These are phyloP conservation scores for Tillandsia fasciculata DNA, from an alignment of 176 grass and related monocot genomes.

Conservation along the genomic window DNA sequence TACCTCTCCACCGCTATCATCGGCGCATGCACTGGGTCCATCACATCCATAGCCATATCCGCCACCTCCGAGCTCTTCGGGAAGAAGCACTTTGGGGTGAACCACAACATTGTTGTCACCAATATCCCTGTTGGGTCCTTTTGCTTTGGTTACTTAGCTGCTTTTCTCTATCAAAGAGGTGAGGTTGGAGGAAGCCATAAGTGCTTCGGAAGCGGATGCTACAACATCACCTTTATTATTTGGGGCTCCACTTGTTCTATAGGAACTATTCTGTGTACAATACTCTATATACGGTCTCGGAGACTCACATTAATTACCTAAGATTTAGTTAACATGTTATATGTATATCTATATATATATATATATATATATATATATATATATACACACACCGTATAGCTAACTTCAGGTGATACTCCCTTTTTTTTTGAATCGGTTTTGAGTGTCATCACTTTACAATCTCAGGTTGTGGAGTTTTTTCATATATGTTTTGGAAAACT, in stretches of 20 bases:
- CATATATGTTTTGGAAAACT: too few species aligned
- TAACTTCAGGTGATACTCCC: neutral
- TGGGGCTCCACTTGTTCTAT: constrained; percentile 64
- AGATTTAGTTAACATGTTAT: neutral
- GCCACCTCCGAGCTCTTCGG: constrained; percentile 88
- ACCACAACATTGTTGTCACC: constrained; percentile 89
- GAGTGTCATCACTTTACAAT: too few species aligned
- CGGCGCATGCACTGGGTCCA: constrained; percentile 86
- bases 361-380: neutral
- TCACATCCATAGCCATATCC: constrained; percentile 75
- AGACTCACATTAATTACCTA: neutral
- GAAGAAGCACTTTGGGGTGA: constrained; percentile 70
- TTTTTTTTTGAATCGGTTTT: too few species aligned
- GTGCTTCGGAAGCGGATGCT: constrained; percentile 62
- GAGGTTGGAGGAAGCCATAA: constrained; percentile 21
- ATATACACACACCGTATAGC: neutral
- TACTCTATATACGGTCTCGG: constrained; percentile 49
- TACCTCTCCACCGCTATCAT: constrained; percentile 64
- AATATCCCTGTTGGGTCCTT: constrained; percentile 86
- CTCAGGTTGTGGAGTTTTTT: too few species aligned
- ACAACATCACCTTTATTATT: constrained; percentile 46
- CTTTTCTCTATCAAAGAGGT: constrained; percentile 56
- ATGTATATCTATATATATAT: neutral
- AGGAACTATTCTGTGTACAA: constrained; percentile 48
- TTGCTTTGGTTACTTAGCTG: constrained; percentile 85